Base-by-base conservation (phyloP, 164 flowering plant species). In the Piper betle region DNA sequence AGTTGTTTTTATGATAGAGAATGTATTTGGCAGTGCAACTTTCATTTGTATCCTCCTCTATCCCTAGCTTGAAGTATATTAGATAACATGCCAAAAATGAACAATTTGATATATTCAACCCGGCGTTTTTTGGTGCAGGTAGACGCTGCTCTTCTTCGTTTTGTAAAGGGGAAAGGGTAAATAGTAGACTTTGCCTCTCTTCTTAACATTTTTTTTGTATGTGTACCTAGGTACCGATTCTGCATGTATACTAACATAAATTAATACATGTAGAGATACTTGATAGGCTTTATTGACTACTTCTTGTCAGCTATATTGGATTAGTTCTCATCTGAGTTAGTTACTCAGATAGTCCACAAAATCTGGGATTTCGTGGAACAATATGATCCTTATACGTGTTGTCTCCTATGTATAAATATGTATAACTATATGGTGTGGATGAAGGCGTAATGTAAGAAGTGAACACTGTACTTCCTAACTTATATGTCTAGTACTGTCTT, bases 91-190 rank as follows among this genome's bases (percentile, higher is more conserved):
- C 46, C 46, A 42, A 46, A 46, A 46, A 46, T 12, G 3, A 54
- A 16, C 17, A 54, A n/a, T 54, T 54, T 15, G 7, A 46, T 10
- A 15, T 46, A 46, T 46, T 6, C 12, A 46, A 46, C 50, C 10
- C 6, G 15, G 15, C 50, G 15, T 46, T 15, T 66, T 68, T 58
- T 57, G 66, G 18, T 75, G 78, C 80, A 90, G 97, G 84, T 87
- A n/a, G 88, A 85, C 64, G 68, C 84, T 60, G 78, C 93, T 57
- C 63, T 86, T 46, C 68, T 87, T 65, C 81, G 84, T 55, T 86
- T 84, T 62, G 61, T 91, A 66, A 77, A 66, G 78, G 96, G 91
- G 58, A 87, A 86, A 80, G 80, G 82, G 93, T 91, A 82, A 25
- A 55, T 55, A 11, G 1, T 55, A 25, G 20, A 53, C 38, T 12